Base-by-base conservation (phyloP, 1,139 yeast genomes). In the Yamadazyma diospyri region DNA sequence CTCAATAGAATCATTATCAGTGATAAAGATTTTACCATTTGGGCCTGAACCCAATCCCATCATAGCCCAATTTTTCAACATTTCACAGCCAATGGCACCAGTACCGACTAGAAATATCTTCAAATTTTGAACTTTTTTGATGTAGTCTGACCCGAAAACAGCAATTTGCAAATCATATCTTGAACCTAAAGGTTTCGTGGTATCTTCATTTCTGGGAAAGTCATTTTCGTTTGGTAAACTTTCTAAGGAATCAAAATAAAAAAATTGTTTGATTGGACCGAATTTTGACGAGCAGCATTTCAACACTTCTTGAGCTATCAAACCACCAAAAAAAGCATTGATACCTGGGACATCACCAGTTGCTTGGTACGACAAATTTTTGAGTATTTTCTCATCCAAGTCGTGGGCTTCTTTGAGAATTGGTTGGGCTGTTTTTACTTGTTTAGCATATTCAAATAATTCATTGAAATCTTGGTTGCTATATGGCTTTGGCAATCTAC, bases 11-110 rank as follows among this genome's bases (percentile, higher is more conserved):
- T 92, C 99, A 55, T 81, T 94, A 63, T 92, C 99, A 25, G 99
- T 92, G 29, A 94, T 81, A 33, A 64, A 62, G 41, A 92, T 85
- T 47, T 77, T 73, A 51, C 99, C 99, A 3, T 82, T 59, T 23
- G 92, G 86, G 21, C 98, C 97, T 16, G 94, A 72, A 21, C 95
- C 97, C 37, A 92, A 68, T 30, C 99, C 98, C 79, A 89, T 75
- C 76, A 92, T 74, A 6, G 98, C 97, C 97, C 97, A 92, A 55
- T 88, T 89, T 63, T 92, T 92, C 53, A 92, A 72, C 94, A 94
- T 92, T 64, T 92, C 99, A 65, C 99, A 92, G 30, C 99, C 99
- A 69, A 92, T 92, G 24, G 99, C 99, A 55, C 99, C 99, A 2
- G 97, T 78, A 32, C 99, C 99, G 26, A 92, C 98, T 45, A 92